Evolutionary conservation across 2,329 filamentous ascomycete genomes (phyloP), one percentile per base, ranked within the genome.

Genomic region (Xylaria sp.): DNA sequence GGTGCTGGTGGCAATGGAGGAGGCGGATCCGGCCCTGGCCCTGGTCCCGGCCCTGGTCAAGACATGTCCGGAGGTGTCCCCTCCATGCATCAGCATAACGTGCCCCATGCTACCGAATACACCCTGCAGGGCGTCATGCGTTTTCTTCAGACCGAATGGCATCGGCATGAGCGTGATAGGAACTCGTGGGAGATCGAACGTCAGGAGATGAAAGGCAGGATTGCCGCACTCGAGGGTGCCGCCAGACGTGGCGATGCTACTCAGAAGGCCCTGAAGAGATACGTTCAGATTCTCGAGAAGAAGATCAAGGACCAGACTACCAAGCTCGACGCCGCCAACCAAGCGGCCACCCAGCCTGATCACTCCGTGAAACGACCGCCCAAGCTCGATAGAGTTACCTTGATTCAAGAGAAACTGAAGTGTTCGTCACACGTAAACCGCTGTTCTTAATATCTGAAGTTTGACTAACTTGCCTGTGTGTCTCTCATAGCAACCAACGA

Each of bases 131-230:
- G 96, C 78, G 96, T 99, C 45, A 99, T 99, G 96, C 94, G 96
- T 81, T 99, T 99, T 80, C 89, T 99, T 47, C 96, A 99, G 83
- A 96, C 96, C 56, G 95, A 99, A 88, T 99, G 96, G 96, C 96
- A 99, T 82, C 92, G 93, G 74, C 95, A 99, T 81, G 96, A 99
- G 82, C 92, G 96, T 82, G 96, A 98, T 79, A 90, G 96, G 76
- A 99, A 99, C 82, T 91, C 94, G 45, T 99, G 96, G 96, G 96
- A 99, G 81, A 99, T 99, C 79, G 96, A 99, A 82, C 91, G 94
- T 78, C 96, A 97, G 76, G 96, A 99, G 83, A 98, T 99, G 96
- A 97, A 97, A 84, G 94, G 93, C 74, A 91, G 97, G 77, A 98
- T 99, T 82, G 95, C 95, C 60, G 92, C 93, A 76, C 88, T 98